Conservation (phyloP, 208 protist genomes). For the Vickermania ingenoplastis region DNA sequence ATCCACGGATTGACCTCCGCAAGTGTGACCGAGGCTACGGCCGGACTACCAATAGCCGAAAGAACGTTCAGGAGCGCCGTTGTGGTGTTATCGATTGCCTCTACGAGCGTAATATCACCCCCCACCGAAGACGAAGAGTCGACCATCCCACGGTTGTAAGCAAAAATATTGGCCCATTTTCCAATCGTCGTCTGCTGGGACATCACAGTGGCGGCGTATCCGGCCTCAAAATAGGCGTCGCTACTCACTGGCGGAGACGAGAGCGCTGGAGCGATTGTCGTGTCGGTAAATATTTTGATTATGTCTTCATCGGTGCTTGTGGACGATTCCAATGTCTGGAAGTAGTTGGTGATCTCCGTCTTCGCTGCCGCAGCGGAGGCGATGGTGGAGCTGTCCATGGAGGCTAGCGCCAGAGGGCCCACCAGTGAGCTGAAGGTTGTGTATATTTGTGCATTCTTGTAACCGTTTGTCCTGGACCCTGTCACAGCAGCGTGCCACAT, state of each 20-base stretch:
- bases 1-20: neutral
- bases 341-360: slow-evolving; percentile 1
- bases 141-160: neutral
- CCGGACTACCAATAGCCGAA: neutral
- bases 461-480: neutral
- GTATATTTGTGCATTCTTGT: neutral
- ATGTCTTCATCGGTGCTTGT: neutral
- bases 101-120: neutral
- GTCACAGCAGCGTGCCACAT: neutral
- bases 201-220: neutral
- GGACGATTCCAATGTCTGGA: neutral
- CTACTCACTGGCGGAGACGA: neutral
- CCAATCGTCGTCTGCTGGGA: neutral
- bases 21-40: neutral
- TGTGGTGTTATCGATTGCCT: neutral
- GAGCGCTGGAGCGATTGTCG: neutral
- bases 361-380: neutral
- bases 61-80: neutral
- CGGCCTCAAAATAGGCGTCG: neutral
- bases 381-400: neutral
- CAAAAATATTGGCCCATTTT: slow-evolving; percentile 1
- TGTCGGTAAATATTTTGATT: neutral
- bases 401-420: neutral
- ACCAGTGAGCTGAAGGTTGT: neutral
- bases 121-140: neutral